Percentiles rank a stretch among this genome's conserved stretches.
Evolutionary conservation across 768 basidiomycete species (phyloP).

Genomic region (Psilocybe tampanensis): DNA sequence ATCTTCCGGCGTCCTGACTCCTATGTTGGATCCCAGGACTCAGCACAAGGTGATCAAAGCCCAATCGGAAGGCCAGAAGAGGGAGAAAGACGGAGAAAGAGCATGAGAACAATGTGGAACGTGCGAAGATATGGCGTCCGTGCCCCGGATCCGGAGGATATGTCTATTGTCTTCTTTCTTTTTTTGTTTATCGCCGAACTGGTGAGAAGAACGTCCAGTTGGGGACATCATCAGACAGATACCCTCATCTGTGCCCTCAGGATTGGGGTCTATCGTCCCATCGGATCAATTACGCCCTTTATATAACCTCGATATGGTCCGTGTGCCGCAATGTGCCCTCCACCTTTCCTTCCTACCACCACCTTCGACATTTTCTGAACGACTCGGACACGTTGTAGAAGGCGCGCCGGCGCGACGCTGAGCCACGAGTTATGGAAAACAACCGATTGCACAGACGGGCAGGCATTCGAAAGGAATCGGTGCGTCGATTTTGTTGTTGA

Average conservation of each 20-base stretch:
- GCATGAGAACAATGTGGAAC: neutral
- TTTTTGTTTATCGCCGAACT: neutral
- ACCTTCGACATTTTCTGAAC: neutral
- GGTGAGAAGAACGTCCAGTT: neutral
- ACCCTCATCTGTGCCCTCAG: neutral
- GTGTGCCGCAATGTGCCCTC: too few species aligned
- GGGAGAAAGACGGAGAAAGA: neutral
- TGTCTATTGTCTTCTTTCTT: neutral
- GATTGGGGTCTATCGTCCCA: neutral
- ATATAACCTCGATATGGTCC: neutral
- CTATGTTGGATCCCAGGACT: too few species aligned
- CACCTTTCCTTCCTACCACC: neutral
- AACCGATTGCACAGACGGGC: slow-evolving; percentile 8
- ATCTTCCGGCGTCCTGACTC: neutral
- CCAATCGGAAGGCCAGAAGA: neutral
- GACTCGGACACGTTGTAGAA: neutral
- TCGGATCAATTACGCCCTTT: slow-evolving; percentile 4
- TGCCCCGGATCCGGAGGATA: neutral
- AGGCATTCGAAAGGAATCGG: slow-evolving; percentile 11
- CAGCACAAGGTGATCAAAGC: neutral
- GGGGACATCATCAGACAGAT: neutral
- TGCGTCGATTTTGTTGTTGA: neutral
- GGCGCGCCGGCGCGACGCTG: neutral
- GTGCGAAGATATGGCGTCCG: neutral
- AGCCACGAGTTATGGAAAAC: neutral